Evolutionary conservation across 331 rosid species (phyloP), one percentile per base, ranked within the genome.

Genomic region (Prunus yedoensis): DNA sequence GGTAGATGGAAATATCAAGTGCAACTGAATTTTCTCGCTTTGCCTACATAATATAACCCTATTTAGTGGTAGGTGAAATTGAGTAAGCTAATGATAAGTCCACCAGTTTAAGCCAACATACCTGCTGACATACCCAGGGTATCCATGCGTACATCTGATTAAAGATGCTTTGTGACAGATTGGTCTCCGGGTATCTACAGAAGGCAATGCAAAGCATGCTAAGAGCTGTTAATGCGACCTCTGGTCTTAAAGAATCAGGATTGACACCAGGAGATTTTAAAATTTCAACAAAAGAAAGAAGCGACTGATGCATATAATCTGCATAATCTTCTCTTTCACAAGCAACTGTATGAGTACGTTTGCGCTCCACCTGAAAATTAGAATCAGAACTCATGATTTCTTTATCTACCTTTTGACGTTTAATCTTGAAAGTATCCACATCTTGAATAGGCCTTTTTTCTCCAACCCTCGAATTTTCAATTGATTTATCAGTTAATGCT

Each of bases 71-170:
- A 75, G 57, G 73, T 43, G 77, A 87, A 79, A 15, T 67, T 41
- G 32, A 63, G 72, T 57, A 64, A 20, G 38, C 28, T 38, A 61
- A 49, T 72, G 66, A 73, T 46, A 67, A 80, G 53, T 72, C 71
- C 68, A 80, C 75, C 78, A 74, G 25, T 27, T 10, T 76, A 85
- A 79, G 75, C 81, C 73, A 50, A 50, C 66, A 71, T 87, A 94
- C 99, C 97, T 90, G 92, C 75, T 89, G 86, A 53, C 73, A 84
- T 84, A 90, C 83, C 96, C 92, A 85, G 69, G 97, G 95, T 67
- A 94, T 88, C 97, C 97, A 92, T 71, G 96, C 77, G 58, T 76
- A 78, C 95, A 90, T 94, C 86, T 89, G 91, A 85, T 82, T 84
- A 79, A 89, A 88, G 68, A 92, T 87, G 79, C 62, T 80, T 77